Base-by-base conservation (phyloP, 768 basidiomycete genomes). In the Lactarius quietus region DNA sequence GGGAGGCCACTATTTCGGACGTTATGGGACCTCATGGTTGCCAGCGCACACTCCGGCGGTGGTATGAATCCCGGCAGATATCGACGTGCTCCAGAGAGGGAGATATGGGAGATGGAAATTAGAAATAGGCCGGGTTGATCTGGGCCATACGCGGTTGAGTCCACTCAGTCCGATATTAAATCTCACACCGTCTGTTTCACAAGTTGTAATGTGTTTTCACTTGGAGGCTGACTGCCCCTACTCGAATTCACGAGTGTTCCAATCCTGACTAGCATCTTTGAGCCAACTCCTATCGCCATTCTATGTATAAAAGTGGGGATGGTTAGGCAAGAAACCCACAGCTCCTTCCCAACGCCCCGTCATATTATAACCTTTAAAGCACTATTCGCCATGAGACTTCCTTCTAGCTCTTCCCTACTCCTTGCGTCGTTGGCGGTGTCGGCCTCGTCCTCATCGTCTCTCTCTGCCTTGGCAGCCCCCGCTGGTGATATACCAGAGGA, bases 101-200 rank as follows among this genome's bases (percentile, higher is more conserved):
- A 84, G 66, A 74, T 83, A 17, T 88, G 84, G 83, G 88, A 90
- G 75, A 84, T 90, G 85, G 82, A 79, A 55, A 70, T 70, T 66
- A 73, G 78, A 71, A 76, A 75, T 14, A 73, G 77, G 62, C 59
- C 70, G 31, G 70, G 68, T 36, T 76, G 63, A 72, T 18, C 35
- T 5, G 26, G 39, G 15, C 20, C 12, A 52, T 62, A 39, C 20
- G 66, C 41, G 26, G 60, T 29, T 23, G 28, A 6, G 4, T 20
- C 64, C 59, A 20, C 48, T 58, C 62, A 33, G 68, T 31, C 31
- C 23, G n/a, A 66, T 53, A 15, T 29, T 10, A 43, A 41, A 62
- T 36, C 33, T 33, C 20, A 33, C 20, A 33, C 65, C 14, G 20
- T n/a, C 15, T 10, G 51, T 45, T 52, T 17, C 10, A 57, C 29